Evolutionary conservation across 441 rosid genomes (phyloP), one percentile per base, ranked within the genome.

Genomic region (Adansonia grandidieri): DNA sequence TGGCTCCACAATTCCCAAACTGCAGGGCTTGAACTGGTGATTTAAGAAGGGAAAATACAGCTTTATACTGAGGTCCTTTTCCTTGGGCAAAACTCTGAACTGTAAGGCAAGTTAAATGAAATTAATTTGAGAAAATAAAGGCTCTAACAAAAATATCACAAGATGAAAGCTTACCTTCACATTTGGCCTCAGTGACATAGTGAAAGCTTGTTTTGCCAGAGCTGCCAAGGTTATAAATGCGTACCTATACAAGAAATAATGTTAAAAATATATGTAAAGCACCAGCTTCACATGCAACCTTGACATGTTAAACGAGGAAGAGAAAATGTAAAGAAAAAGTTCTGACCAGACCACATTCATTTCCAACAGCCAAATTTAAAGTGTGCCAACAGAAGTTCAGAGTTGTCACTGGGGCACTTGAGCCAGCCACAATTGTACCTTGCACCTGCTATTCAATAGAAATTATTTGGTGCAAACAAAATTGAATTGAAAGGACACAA

Each of bases 281-380:
- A 73, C 57, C 74, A 57, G 22, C 64, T 56, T 56, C 17, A 54
- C 9, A 13, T 60, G 48, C 5, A 64, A 37, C 5, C 44, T 63
- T 75, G 24, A 75, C 22, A 62, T n/a, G 10, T 8, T 64, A 51
- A 63, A 75, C 50, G 70, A 9, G 17, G 45, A 48, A 19, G 37
- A 64, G 17, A 6, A 10, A 63, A 50, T 50, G 48, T 64, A 47
- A 57, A 72, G 75, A 77, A 42, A 75, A 56, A 63, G 50, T 79
- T 82, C 91, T 86, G 19, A 92, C 96, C 91, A 90, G 82, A 56
- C 96, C 96, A 63, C 78, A 61, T 79, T 86, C 84, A 45, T 85
- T 87, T 79, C 96, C 96, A 74, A 90, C 88, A 72, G 90, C 96
- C 89, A 92, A 87, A 80, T 73, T 78, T 77, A 80, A 84, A 61